A percentile compares a stretch with the other conserved stretches of the same genome.
phyloP scores from a whole-genome alignment of 148 eudicot species.

The Silene conica region DNA sequence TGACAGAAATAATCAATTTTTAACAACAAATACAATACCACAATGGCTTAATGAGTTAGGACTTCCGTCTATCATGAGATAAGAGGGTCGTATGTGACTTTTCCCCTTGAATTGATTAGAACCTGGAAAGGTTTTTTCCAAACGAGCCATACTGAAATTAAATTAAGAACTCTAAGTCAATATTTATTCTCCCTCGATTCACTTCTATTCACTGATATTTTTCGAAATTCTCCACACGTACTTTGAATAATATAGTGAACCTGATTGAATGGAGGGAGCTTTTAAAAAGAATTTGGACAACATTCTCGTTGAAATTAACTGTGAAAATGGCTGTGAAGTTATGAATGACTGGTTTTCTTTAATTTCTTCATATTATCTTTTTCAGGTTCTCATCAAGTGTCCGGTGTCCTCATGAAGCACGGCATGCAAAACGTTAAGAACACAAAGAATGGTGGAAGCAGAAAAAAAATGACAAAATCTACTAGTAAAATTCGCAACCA shows the following conservation, averaged over 20 bases:
- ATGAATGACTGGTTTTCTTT: background rate
- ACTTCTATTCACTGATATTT: background rate
- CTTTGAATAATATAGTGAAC: background rate
- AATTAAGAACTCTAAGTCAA: background rate
- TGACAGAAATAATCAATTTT: slow-evolving; percentile 24
- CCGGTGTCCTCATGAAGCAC: background rate
- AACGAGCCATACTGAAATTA: background rate
- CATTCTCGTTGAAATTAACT: background rate
- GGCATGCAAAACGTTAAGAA: background rate
- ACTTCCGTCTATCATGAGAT: background rate
- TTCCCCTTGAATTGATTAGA: background rate
- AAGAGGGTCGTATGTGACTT: background rate
- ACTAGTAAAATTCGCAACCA: background rate
- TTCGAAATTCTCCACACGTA: background rate
- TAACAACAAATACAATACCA: background rate
- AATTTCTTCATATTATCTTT: background rate
- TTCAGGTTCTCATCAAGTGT: background rate
- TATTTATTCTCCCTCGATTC: background rate
- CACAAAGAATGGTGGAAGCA: background rate
- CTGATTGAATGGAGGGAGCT: background rate
- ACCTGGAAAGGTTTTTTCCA: background rate
- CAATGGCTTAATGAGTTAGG: background rate
- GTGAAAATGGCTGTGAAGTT: background rate
- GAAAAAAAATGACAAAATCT: background rate
- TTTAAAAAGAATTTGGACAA: background rate